Conservation (phyloP, 2,329 filamentous ascomycete genomes). For the Cercospora janseana region DNA sequence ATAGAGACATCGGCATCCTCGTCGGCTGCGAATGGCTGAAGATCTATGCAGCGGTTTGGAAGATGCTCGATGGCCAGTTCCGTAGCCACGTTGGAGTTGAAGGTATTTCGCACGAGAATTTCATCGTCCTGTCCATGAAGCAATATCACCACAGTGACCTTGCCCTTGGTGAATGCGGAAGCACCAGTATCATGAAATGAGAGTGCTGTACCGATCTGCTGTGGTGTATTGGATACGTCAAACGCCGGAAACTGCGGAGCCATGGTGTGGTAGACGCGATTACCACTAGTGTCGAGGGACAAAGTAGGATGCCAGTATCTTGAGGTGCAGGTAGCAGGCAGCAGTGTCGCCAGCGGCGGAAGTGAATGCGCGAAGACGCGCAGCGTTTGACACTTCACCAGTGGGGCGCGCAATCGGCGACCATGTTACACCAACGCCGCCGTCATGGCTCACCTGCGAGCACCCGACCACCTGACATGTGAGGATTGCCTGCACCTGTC, state of each 20-base stretch:
- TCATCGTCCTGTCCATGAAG: slow-evolving; percentile 10
- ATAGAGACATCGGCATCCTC: slow-evolving; percentile 7
- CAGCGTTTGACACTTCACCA: background rate
- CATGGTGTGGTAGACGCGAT: background rate
- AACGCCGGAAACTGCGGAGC: background rate
- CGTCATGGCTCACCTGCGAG: slow-evolving; percentile 4
- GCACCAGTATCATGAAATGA: background rate
- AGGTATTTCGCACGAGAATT: slow-evolving; percentile 1
- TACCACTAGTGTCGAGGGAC: background rate
- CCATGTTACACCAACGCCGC: background rate
- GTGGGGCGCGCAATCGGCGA: background rate
- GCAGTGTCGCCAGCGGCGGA: background rate
- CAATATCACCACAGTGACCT: slow-evolving; percentile 1
- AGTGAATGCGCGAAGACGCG: slow-evolving; percentile 5
- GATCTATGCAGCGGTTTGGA: background rate
- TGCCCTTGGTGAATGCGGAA: background rate
- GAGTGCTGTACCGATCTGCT: slow-evolving; percentile 7
- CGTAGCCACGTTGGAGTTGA: background rate
- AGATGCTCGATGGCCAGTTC: background rate
- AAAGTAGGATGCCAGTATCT: background rate
- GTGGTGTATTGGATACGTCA: background rate
- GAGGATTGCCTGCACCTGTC: background rate
- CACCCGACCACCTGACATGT: background rate
- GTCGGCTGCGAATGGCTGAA: background rate
- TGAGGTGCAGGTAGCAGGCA: background rate